These are phyloP conservation scores for Arabidopsis arenosa DNA, from an alignment of 345 rosid species.

Conservation along the genomic window DNA sequence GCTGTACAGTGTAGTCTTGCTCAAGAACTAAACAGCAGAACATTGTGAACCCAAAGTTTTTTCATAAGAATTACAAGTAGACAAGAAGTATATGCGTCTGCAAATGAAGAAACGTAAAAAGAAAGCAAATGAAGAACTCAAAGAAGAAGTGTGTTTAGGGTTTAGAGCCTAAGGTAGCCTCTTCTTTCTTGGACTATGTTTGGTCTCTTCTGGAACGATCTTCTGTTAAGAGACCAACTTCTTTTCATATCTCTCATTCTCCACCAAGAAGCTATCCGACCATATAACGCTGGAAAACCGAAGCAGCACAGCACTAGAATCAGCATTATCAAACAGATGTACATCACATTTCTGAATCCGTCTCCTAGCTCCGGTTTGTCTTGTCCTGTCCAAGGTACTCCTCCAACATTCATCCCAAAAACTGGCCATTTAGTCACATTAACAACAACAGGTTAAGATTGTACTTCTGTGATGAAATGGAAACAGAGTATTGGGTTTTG, in stretches of 20 bases:
- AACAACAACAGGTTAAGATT: not conserved
- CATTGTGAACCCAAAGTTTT: slow-evolving; percentile 11
- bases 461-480: not conserved
- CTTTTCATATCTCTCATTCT: slow-evolving; percentile 54
- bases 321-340: slow-evolving; percentile 68
- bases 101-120: slow-evolving; percentile 24
- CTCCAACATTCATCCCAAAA: slow-evolving; percentile 99
- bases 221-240: slow-evolving; percentile 79
- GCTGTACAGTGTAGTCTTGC: slow-evolving; percentile 37
- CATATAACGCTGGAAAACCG: slow-evolving; percentile 66
- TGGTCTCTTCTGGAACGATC: slow-evolving; percentile 65
- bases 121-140: slow-evolving; percentile 2
- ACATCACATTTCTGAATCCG: slow-evolving; percentile 89
- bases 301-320: slow-evolving; percentile 67
- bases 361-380: slow-evolving; percentile 59
- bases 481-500: not conserved
- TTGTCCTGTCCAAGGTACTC: slow-evolving; percentile 98
- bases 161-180: slow-evolving; percentile 80
- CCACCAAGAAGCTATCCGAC: slow-evolving; percentile 57
- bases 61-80: not conserved
- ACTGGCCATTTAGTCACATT: slow-evolving; percentile 49
- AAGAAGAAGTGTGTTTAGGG: not conserved
- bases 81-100: not conserved
- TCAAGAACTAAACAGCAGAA: slow-evolving; percentile 16
- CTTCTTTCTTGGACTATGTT: slow-evolving; percentile 54